Evolutionary conservation across 331 rosid genomes (phyloP).

Genomic region (Acacia pycnantha): DNA sequence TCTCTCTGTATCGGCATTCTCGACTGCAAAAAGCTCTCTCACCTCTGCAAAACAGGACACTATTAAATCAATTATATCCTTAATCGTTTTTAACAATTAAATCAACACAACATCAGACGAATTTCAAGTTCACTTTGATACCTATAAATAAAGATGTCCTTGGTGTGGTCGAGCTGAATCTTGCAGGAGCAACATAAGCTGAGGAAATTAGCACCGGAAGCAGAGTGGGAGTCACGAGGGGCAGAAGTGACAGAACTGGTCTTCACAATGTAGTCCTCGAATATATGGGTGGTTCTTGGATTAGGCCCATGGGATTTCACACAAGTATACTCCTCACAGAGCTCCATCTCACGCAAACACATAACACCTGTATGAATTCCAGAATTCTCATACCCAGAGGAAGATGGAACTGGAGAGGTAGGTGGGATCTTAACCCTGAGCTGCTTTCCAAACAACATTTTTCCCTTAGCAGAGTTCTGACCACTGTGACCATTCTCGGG

Average conservation of each 20-base stretch:
- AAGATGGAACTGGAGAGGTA: background rate
- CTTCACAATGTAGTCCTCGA: constrained; percentile 65
- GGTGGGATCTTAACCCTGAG: constrained; percentile 68
- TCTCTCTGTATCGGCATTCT: constrained; percentile 83
- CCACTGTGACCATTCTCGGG: constrained; percentile 32
- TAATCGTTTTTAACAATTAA: background rate
- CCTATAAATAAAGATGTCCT: constrained; percentile 90
- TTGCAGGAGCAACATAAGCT: constrained; percentile 81
- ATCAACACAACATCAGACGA: background rate
- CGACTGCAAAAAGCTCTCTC: constrained; percentile 88
- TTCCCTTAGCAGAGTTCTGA: constrained; percentile 24
- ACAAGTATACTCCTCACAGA: constrained; percentile 82
- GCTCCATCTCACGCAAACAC: constrained; percentile 73
- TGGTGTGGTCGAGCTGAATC: constrained; percentile 69
- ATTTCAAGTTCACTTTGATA: background rate
- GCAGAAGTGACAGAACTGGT: constrained; percentile 30
- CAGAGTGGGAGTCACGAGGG: constrained; percentile 22
- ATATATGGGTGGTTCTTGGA: constrained; percentile 83
- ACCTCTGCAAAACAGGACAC: constrained; percentile 56
- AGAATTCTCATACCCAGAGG: constrained; percentile 29
- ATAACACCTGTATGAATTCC: constrained; percentile 30
- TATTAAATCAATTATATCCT: background rate
- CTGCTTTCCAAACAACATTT: constrained; percentile 61
- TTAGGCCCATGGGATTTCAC: constrained; percentile 74
- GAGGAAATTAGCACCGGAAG: constrained; percentile 49